Evolutionary conservation across 2,329 filamentous ascomycete genomes (phyloP).

Genomic region (Emericellopsis cladophorae): DNA sequence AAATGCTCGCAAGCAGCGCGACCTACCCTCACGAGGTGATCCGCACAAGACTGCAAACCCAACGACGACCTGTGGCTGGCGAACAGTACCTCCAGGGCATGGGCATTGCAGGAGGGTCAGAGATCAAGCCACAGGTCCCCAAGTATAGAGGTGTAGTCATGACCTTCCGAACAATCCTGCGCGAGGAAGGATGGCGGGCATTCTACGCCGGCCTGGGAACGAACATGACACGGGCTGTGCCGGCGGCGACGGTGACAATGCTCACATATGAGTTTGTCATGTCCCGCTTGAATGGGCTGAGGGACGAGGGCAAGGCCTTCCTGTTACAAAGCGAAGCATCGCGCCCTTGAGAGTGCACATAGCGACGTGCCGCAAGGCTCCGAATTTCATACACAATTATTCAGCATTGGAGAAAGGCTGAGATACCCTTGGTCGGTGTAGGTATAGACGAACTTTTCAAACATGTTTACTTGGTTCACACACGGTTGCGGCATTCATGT

Average conservation of each 20-base stretch:
- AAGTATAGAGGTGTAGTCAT: conserved; percentile 69
- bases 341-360: conserved; percentile 4
- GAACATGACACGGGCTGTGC: conserved; percentile 92
- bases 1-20: conserved; percentile 84
- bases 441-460: conserved; percentile 18
- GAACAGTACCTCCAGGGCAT: conserved; percentile 38
- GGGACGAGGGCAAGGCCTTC: conserved; percentile 1
- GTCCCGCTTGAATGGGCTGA: conserved; percentile 32
- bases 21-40: conserved; percentile 98
- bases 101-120: conserved; percentile 23
- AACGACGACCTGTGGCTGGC: conserved; percentile 57
- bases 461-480: neutral
- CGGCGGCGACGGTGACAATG: conserved; percentile 94
- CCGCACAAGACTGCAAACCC: conserved; percentile 84
- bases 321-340: conserved; percentile 10
- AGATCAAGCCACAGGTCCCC: conserved; percentile 16
- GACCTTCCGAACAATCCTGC: conserved; percentile 74
- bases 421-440: conserved; percentile 23
- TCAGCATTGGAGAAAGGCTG: conserved; percentile 10
- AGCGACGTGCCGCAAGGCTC: neutral
- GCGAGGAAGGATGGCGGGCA: conserved; percentile 87
- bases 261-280: conserved; percentile 81
- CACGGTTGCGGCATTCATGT: neutral
- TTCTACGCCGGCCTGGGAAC: conserved; percentile 97
- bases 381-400: conserved; percentile 1